A percentile compares a stretch with the other conserved stretches of the same genome.
Evolutionary conservation across 129 eudicot genomes (phyloP).

Genomic region (Kitagawia praeruptora): DNA sequence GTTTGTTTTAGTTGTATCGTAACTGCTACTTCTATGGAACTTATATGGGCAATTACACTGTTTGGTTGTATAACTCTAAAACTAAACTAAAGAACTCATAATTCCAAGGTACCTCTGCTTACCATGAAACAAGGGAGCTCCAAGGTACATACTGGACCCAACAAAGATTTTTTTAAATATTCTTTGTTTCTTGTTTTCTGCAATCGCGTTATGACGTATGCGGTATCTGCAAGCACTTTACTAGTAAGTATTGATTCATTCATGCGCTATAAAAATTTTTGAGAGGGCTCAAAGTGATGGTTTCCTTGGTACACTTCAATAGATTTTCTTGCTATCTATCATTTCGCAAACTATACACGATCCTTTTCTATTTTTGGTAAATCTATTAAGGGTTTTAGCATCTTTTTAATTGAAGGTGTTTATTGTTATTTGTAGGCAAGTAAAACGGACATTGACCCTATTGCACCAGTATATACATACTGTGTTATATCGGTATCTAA

Average conservation of each 20-base stretch:
- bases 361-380: neutral
- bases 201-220: constrained; percentile 86
- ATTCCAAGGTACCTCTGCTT: no score
- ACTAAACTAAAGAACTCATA: no score
- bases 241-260: constrained; percentile 39
- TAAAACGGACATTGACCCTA: constrained; percentile 78
- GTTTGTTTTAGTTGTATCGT: no score
- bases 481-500: constrained; percentile 80
- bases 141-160: no score
- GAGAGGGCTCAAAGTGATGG: neutral
- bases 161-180: constrained; percentile 71
- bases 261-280: neutral
- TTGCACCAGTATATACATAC: constrained; percentile 88
- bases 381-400: neutral
- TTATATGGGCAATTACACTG: no score
- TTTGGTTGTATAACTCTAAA: no score
- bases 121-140: no score
- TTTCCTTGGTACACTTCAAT: neutral
- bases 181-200: constrained; percentile 95
- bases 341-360: neutral
- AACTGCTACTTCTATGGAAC: no score
- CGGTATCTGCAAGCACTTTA: constrained; percentile 71
- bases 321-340: neutral
- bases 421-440: constrained; percentile 48
- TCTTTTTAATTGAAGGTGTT: neutral